phyloP scores from a whole-genome alignment of 2,329 filamentous ascomycete species.

The Fusarium mangiferae region DNA sequence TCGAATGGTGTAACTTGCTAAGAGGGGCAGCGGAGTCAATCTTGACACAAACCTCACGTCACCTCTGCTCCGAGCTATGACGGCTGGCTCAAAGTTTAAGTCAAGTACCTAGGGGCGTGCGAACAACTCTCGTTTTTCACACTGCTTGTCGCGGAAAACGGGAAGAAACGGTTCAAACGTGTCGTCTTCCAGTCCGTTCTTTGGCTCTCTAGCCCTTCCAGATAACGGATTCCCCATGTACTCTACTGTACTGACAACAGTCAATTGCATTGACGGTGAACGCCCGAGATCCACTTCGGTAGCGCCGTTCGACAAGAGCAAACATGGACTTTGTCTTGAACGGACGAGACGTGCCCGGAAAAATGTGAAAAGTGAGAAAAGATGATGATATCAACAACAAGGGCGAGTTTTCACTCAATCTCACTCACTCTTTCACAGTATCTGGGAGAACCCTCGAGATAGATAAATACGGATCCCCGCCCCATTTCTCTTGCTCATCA shows the following conservation, averaged over 20 bases:
- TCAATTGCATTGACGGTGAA: slow-evolving; percentile 33
- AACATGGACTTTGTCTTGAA: slow-evolving; percentile 8
- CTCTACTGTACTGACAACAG: background rate
- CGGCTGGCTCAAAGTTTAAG: slow-evolving; percentile 21
- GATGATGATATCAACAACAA: slow-evolving; percentile 36
- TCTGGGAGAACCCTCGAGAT: background rate
- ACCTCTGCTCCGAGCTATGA: slow-evolving; percentile 19
- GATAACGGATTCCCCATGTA: slow-evolving; percentile 25
- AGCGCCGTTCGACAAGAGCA: slow-evolving; percentile 25
- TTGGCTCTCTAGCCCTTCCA: slow-evolving; percentile 5
- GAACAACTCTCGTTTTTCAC: background rate
- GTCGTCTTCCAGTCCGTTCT: slow-evolving; percentile 5
- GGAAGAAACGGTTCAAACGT: slow-evolving; percentile 32
- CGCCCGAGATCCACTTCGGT: slow-evolving; percentile 35
- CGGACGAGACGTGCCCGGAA: slow-evolving; percentile 2
- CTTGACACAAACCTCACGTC: slow-evolving; percentile 30
- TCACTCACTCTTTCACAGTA: background rate
- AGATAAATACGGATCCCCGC: slow-evolving; percentile 38
- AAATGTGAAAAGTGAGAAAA: background rate
- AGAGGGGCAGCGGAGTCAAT: slow-evolving; percentile 32
- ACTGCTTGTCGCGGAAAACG: slow-evolving; percentile 29
- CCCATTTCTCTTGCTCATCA: slow-evolving; percentile 16
- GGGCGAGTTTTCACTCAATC: slow-evolving; percentile 28
- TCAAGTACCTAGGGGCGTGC: slow-evolving; percentile 6
- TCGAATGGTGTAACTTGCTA: slow-evolving; percentile 31